phyloP scores from a whole-genome alignment of 1,284 basidiomycete genomes.

The Ceratobasidium sp. region DNA sequence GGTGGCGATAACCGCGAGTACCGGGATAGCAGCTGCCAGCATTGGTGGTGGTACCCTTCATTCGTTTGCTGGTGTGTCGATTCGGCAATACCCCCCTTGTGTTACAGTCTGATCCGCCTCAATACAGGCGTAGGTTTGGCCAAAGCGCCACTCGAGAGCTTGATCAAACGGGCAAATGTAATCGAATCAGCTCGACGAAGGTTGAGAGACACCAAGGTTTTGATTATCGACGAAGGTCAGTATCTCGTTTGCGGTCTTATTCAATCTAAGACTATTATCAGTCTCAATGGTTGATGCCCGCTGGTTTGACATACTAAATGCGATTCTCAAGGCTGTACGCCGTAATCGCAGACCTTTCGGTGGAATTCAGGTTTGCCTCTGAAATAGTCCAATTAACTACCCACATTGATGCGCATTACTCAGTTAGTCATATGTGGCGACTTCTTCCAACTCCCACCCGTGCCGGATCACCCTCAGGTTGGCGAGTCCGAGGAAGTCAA shows the following conservation, averaged over 20 bases:
- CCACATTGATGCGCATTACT: constrained; percentile 4
- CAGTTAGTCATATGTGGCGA: constrained; percentile 89
- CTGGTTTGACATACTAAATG: constrained; percentile 88
- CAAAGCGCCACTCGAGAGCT: too few relatives aligned
- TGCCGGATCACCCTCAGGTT: constrained; percentile 69
- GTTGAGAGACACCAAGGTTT: constrained; percentile 81
- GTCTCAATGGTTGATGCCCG: constrained; percentile 98
- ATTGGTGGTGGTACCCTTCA: constrained; percentile 70
- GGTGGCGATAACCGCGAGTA: constrained; percentile 69
- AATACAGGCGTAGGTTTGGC: too few relatives aligned
- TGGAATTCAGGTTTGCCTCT: constrained; percentile 92
- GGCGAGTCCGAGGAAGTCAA: constrained; percentile 52
- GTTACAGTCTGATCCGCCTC: too few relatives aligned
- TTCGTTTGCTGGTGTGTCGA: constrained; percentile 69
- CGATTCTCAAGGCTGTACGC: constrained; percentile 74
- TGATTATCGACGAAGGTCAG: constrained; percentile 94
- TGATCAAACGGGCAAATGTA: constrained; percentile 81
- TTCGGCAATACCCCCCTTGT: too few relatives aligned
- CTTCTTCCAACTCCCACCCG: constrained; percentile 94
- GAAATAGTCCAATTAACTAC: not conserved
- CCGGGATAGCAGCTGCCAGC: constrained; percentile 71
- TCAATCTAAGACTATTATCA: too few relatives aligned
- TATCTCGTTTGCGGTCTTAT: too few relatives aligned
- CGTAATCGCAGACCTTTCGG: constrained; percentile 83
- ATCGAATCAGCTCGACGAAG: constrained; percentile 76